Percentiles rank a stretch among this genome's conserved stretches.
These are phyloP conservation scores for Zoysia japonica DNA, from an alignment of 176 grass and related monocot genomes.

Conservation along the genomic window DNA sequence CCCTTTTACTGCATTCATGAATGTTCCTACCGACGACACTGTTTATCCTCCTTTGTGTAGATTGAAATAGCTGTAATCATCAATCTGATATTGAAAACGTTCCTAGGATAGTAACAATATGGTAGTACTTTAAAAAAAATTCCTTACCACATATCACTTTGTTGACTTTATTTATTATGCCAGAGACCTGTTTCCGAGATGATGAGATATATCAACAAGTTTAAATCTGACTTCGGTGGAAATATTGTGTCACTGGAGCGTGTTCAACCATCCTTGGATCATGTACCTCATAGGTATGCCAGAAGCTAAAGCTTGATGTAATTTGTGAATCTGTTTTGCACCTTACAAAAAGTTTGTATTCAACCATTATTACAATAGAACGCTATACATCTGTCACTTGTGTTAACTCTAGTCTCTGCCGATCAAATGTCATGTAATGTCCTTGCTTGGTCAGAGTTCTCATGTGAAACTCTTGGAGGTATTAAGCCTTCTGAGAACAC, in stretches of 20 bases:
- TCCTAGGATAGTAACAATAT: conserved; percentile 20
- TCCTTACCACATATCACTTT: conserved; percentile 34
- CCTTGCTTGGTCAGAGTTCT: not conserved
- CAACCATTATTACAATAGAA: not conserved
- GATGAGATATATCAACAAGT: conserved; percentile 95
- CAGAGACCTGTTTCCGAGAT: conserved; percentile 89
- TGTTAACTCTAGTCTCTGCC: conserved; percentile 14
- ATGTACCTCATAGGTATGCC: conserved; percentile 81
- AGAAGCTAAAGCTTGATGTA: conserved; percentile 16
- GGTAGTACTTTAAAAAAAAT: not conserved
- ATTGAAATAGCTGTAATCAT: not conserved
- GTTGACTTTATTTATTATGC: conserved; percentile 32
- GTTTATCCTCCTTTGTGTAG: conserved; percentile 17
- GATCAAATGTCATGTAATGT: conserved; percentile 5
- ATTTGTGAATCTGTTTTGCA: not conserved
- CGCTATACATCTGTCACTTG: not conserved
- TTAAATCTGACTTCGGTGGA: conserved; percentile 95
- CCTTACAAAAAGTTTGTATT: conserved; percentile 6
- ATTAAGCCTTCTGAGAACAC: conserved; percentile 1
- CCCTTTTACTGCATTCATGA: not conserved
- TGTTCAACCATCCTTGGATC: conserved; percentile 92
- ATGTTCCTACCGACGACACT: not conserved
- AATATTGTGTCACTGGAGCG: conserved; percentile 78
- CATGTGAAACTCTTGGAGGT: not conserved
- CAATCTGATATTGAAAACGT: conserved; percentile 15